Evolutionary conservation across 306 rosid genomes (phyloP), one percentile per base, ranked within the genome.

Genomic region (Echinosophora koreensis): DNA sequence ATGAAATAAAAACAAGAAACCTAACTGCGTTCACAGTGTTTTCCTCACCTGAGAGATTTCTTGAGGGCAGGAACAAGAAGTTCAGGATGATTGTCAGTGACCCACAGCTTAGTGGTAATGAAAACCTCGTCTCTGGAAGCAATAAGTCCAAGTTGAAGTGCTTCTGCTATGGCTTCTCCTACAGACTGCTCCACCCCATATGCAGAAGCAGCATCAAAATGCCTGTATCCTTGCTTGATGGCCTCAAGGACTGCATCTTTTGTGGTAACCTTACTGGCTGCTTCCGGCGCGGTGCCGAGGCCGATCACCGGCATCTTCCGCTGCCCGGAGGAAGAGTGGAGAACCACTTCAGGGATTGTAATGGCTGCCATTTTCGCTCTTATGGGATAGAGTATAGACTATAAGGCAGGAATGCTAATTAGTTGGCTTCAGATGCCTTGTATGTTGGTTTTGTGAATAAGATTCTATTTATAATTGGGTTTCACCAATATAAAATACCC

Each of bases 131-230:
- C 80, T 8, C 89, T 38, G 41, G 82, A 74, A 8, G 74, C 50
- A 68, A 88, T 15, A 0, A 81, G 74, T 13, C 89, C 91, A 17
- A 75, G 76, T 5, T 81, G 18, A 13, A 87, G 82, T 10, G 91
- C 87, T 69, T 83, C 83, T 7, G 68, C 12, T 1, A 88, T 60
- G 71, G 86, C 89, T 57, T 74, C 83, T 0, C 91, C 87, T 0
- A 85, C 63, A 1, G 86, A 70, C 17, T 78, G 56, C 49, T 88
- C 91, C 2, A 75, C 84, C 3, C 85, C 84, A 69, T 88, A 88
- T 0, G 84, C 85, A 66, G 89, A 54, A 4, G 91, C 91, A 14
- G 91, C 76, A 69, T 88, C 91, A 50, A 88, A 80, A n/a, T 83
- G 89, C 6, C 86, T 67, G 68, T 88, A 85, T 4, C 91, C 91